Base-by-base conservation (phyloP, 306 rosid genomes). In the Fragaria vesca region DNA sequence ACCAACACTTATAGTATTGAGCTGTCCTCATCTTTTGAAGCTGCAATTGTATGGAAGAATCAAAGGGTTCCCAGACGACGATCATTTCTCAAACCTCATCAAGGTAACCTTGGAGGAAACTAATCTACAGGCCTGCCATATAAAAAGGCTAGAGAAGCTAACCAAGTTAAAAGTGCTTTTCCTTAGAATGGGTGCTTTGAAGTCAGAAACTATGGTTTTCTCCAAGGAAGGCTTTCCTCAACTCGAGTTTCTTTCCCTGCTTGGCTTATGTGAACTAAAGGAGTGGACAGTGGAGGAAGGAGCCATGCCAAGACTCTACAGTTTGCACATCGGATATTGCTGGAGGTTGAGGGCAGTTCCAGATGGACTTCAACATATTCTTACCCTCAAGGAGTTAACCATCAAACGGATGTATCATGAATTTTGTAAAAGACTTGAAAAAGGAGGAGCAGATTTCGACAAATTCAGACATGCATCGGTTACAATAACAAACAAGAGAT, bases 251-350 rank as follows among this genome's bases (percentile, higher is more conserved):
- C 79, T 80, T 46, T 45, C 67, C 15, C 83, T 89, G 1, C 83
- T 88, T 1, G 81, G 84, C 57, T 69, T 89, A 47, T 52, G 75
- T 8, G 74, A 73, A 66, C 38, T 89, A 34, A 80, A 79, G 60
- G 88, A 89, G 72, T 89, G 93, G 93, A 70, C 26, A 51, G 67
- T 89, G 66, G 87, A 87, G 66, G 68, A 72, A 58, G 82, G 80
- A 32, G 87, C 90, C 30, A 78, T 90, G 84, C 69, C 77, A 0
- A 63, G 55, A 20, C 90, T 86, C 54, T 9, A 4, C 18, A 63
- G 80, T 30, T 55, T 90, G 52, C 66, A 72, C 26, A 80, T 90
- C 51, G 84, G 75, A 5, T 83, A 82, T 57, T 82, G 89, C 50
- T 73, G 68, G 76, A 77, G 79, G 65, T 32, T 87, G 73, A 81